Percentiles rank a stretch among this genome's conserved stretches.
Evolutionary conservation across 192 early-diverging fungal genomes (phyloP).

Genomic region (Umbelopsis sp.): DNA sequence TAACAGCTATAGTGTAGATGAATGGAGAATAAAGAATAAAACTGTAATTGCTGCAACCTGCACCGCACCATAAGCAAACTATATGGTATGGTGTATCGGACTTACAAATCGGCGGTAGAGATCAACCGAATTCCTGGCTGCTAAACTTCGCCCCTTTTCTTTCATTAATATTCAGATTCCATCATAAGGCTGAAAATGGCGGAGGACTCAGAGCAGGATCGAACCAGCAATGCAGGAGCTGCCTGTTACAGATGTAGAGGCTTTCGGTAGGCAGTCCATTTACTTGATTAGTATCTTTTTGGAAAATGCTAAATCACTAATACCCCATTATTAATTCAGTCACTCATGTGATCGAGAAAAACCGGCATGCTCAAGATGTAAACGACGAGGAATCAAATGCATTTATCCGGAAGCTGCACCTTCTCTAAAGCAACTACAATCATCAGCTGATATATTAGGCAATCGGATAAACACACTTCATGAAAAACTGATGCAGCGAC

Average conservation of each 20-base stretch:
- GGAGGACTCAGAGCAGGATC: slow-evolving; percentile 4
- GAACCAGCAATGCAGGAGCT: slow-evolving; percentile 5
- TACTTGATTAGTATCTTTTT: neutral
- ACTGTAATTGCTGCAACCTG: too few relatives aligned
- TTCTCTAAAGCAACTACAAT: slow-evolving; percentile 15
- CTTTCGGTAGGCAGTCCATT: neutral
- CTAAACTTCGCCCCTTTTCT: neutral
- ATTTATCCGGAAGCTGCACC: slow-evolving; percentile 23
- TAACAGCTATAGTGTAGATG: too few relatives aligned
- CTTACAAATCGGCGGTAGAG: neutral
- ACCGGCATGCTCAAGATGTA: slow-evolving; percentile 21
- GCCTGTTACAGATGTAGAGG: slow-evolving; percentile 22
- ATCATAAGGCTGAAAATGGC: neutral
- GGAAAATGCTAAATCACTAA: neutral
- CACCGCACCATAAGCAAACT: too few relatives aligned
- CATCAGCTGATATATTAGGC: neutral
- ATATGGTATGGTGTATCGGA: neutral
- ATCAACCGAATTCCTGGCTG: slow-evolving; percentile 4
- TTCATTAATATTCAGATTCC: neutral
- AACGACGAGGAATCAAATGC: slow-evolving; percentile 18
- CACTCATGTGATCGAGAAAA: slow-evolving; percentile 21
- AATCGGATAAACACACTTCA: slow-evolving; percentile 4
- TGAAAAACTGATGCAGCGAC: slow-evolving; percentile 14
- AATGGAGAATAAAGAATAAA: too few relatives aligned
- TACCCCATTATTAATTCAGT: neutral